These are phyloP conservation scores for Tremellales sp. DNA, from an alignment of 1,284 basidiomycete species.

Conservation along the genomic window DNA sequence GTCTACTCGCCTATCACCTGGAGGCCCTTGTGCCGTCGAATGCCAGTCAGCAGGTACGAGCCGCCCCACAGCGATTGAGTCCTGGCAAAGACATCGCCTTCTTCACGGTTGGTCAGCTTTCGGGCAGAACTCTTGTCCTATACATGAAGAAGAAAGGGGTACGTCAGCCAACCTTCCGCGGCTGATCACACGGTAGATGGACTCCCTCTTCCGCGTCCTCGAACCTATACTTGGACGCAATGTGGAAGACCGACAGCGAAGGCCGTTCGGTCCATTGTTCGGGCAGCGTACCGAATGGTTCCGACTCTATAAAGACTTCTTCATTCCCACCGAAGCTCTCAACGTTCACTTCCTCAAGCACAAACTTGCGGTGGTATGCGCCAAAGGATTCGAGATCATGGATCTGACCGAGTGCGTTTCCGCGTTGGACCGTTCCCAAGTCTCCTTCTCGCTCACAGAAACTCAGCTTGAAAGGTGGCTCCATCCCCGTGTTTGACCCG, in stretches of 20 bases:
- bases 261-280: constrained; percentile 66
- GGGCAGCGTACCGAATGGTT: constrained; percentile 86
- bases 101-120: constrained; percentile 84
- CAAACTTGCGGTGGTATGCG: constrained; percentile 84
- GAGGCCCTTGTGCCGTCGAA: constrained; percentile 88
- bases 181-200: constrained; percentile 52
- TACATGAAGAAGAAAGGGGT: constrained; percentile 96
- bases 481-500: constrained; percentile 63
- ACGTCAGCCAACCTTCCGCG: constrained; percentile 31
- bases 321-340: constrained; percentile 81
- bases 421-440: neutral
- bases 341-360: constrained; percentile 86
- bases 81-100: constrained; percentile 79
- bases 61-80: constrained; percentile 74
- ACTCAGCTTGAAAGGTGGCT: constrained; percentile 74
- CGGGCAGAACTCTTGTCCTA: constrained; percentile 79
- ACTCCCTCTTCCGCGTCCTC: constrained; percentile 87
- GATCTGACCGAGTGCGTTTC: constrained; percentile 73
- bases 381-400: constrained; percentile 97
- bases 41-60: constrained; percentile 28
- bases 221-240: constrained; percentile 86
- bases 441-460: neutral
- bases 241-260: constrained; percentile 60
- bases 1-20: constrained; percentile 74
- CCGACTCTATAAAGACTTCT: constrained; percentile 85